A percentile compares a stretch with the other conserved stretches of the same genome.
Evolutionary conservation across 192 early-diverging fungal genomes (phyloP).

Genomic region (Coemansia sp.): DNA sequence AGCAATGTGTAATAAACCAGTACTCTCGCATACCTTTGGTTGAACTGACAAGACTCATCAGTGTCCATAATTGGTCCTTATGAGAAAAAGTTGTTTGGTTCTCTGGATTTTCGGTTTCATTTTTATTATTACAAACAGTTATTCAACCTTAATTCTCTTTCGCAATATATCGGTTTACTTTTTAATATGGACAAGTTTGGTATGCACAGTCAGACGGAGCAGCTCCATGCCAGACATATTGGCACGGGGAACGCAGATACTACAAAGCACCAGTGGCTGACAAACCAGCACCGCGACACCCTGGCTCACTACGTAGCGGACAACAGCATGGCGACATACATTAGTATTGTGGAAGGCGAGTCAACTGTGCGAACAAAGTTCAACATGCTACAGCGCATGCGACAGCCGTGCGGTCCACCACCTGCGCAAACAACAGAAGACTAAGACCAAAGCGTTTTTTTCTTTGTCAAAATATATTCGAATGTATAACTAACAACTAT

Average conservation of each 20-base stretch:
- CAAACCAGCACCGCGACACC: slow-evolving; percentile 56
- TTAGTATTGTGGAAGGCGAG: slow-evolving; percentile 48
- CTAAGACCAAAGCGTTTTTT: not conserved
- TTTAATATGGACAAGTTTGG: slow-evolving; percentile 56
- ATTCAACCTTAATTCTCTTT: not conserved
- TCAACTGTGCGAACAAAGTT: slow-evolving; percentile 26
- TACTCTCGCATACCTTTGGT: not conserved
- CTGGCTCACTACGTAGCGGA: slow-evolving; percentile 49
- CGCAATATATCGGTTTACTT: not conserved
- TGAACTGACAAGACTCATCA: not conserved
- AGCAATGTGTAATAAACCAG: too few relatives aligned
- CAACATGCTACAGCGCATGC: slow-evolving; percentile 47
- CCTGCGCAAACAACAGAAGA: slow-evolving; percentile 11
- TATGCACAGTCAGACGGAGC: slow-evolving; percentile 58
- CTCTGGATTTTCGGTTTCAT: not conserved
- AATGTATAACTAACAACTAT: not conserved
- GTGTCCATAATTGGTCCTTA: not conserved
- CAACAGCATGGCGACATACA: slow-evolving; percentile 42
- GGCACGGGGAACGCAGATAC: slow-evolving; percentile 55
- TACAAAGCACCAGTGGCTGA: slow-evolving; percentile 48
- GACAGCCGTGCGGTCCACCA: slow-evolving; percentile 33
- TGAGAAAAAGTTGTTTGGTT: not conserved
- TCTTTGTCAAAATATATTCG: not conserved
- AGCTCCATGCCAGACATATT: slow-evolving; percentile 43
- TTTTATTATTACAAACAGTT: not conserved